Evolutionary conservation across 1,284 basidiomycete genomes (phyloP).

Genomic region (Ustilago trichophora): DNA sequence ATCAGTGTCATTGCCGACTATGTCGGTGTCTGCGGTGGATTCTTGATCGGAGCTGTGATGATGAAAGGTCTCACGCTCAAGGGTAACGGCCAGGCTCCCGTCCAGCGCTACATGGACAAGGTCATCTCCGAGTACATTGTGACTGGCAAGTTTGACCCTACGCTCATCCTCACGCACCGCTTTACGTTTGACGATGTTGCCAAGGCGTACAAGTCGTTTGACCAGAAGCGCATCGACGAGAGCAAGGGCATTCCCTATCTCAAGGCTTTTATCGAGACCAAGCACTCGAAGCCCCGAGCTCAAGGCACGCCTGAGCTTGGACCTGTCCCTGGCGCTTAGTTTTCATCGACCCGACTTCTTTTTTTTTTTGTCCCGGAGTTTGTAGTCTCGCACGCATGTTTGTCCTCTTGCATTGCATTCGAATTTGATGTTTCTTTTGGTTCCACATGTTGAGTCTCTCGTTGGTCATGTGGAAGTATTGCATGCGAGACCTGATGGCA

Average conservation of each 20-base stretch:
- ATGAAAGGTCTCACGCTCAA: conserved; percentile 71
- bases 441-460: too few relatives aligned
- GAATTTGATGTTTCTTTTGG: too few relatives aligned
- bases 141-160: conserved; percentile 76
- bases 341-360: background rate
- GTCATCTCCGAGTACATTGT: conserved; percentile 68
- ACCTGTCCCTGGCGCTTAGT: conserved; percentile 23
- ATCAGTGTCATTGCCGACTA: conserved; percentile 50
- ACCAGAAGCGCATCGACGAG: conserved; percentile 45
- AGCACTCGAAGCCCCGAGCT: conserved; percentile 40
- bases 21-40: conserved; percentile 69
- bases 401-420: too few relatives aligned
- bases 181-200: conserved; percentile 58
- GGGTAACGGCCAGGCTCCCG: conserved; percentile 71
- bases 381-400: too few relatives aligned
- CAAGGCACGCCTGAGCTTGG: conserved; percentile 43
- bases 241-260: conserved; percentile 36
- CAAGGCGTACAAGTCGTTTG: conserved; percentile 44
- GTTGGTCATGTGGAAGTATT: too few relatives aligned
- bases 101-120: conserved; percentile 79
- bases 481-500: background rate
- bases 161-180: conserved; percentile 70
- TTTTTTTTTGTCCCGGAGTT: background rate
- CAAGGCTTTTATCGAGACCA: conserved; percentile 62
- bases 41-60: conserved; percentile 81